Conservation (phyloP, 2,329 filamentous ascomycete species). For the Penicillium concentricum region DNA sequence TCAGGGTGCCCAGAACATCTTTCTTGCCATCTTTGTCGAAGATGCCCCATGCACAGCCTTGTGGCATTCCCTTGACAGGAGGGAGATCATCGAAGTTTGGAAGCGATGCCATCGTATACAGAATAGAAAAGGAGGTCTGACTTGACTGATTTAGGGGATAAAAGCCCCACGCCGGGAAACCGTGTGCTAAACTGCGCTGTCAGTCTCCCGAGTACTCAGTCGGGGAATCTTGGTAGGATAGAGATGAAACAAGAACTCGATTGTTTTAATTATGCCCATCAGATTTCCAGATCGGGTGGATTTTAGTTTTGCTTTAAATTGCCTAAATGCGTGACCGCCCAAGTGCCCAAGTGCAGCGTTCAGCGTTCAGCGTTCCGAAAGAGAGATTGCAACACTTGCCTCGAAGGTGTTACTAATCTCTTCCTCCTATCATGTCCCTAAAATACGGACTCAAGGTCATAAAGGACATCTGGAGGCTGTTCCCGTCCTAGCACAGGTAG, state of each 20-base stretch:
- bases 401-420: background rate
- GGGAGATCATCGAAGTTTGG: slow-evolving; percentile 45
- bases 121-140: background rate
- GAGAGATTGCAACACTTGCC: background rate
- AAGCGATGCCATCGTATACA: background rate
- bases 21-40: slow-evolving; percentile 41
- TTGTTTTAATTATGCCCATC: background rate
- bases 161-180: background rate
- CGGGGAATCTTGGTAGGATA: background rate
- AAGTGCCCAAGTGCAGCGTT: background rate
- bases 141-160: background rate
- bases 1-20: slow-evolving; percentile 47
- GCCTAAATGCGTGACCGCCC: background rate
- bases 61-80: slow-evolving; percentile 41
- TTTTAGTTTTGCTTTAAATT: background rate
- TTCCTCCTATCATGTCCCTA: slow-evolving; percentile 10
- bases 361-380: background rate
- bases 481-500: slow-evolving; percentile 7
- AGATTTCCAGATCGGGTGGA: background rate
- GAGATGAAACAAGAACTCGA: background rate
- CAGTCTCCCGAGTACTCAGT: background rate
- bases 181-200: background rate
- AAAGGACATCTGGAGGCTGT: background rate
- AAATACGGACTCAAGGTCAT: slow-evolving; percentile 16
- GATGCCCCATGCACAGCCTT: slow-evolving; percentile 47